Conservation (phyloP, 306 rosid species). For the Vigna radiata region DNA sequence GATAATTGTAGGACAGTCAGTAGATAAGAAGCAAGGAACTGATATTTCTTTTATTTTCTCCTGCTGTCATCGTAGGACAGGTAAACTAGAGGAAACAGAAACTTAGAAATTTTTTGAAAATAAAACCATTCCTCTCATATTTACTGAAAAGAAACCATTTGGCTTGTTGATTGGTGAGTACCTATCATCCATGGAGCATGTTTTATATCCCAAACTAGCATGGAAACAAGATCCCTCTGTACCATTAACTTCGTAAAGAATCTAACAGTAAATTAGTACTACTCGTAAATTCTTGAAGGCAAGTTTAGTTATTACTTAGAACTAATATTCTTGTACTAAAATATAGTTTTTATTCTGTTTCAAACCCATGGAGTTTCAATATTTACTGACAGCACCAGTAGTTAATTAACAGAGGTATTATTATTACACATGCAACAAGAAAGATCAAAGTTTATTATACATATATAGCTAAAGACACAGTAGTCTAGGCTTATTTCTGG, state of each 20-base stretch:
- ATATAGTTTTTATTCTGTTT: not conserved
- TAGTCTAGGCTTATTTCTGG: not conserved
- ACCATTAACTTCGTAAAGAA: too few relatives aligned
- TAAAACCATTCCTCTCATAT: not conserved
- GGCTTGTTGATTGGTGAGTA: too few relatives aligned
- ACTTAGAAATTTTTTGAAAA: not conserved
- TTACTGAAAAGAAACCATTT: too few relatives aligned
- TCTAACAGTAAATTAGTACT: too few relatives aligned
- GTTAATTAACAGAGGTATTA: not conserved
- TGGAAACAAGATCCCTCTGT: too few relatives aligned
- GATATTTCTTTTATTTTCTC: not conserved
- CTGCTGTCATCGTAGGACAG: not conserved
- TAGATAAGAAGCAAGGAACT: not conserved
- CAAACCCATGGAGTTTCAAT: not conserved
- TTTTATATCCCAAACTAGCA: too few relatives aligned
- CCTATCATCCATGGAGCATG: too few relatives aligned
- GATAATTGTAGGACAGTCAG: not conserved
- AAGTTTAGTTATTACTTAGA: not conserved
- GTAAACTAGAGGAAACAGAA: not conserved
- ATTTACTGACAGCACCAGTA: not conserved
- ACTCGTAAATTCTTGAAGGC: not conserved
- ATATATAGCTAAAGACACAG: not conserved
- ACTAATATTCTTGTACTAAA: not conserved
- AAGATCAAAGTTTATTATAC: not conserved
- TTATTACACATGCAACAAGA: constrained; percentile 3